phyloP scores from a whole-genome alignment of 306 rosid genomes.

The Alnus glutinosa region DNA sequence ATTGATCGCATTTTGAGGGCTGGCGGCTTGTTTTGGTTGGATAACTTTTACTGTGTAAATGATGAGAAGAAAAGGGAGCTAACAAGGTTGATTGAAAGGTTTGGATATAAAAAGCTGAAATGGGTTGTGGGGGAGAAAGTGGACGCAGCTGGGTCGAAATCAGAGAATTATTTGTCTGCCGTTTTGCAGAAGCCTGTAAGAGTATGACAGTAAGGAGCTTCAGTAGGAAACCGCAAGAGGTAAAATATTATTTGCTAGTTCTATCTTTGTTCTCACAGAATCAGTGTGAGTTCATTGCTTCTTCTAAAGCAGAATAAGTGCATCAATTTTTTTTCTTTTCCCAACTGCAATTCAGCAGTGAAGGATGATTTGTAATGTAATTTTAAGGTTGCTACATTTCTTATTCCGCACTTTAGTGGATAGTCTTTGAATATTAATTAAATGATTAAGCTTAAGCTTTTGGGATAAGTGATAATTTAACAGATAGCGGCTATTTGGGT shows the following conservation, averaged over 20 bases:
- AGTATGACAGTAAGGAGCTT: slow-evolving; percentile 41
- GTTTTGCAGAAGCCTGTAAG: slow-evolving; percentile 85
- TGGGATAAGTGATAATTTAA: too few species aligned
- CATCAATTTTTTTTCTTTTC: slow-evolving; percentile 38
- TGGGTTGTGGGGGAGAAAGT: slow-evolving; percentile 86
- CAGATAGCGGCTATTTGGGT: slow-evolving; percentile 10
- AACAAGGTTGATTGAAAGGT: slow-evolving; percentile 79
- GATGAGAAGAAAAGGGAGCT: slow-evolving; percentile 70
- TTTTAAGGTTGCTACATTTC: slow-evolving; percentile 30
- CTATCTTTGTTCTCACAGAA: slow-evolving; percentile 24
- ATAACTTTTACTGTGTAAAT: slow-evolving; percentile 63
- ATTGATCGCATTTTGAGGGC: slow-evolving; percentile 71
- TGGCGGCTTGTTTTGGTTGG: slow-evolving; percentile 92
- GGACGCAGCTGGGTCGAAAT: slow-evolving; percentile 49
- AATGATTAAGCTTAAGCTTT: too few species aligned
- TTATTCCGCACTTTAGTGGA: slow-evolving; percentile 24
- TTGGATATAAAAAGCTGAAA: slow-evolving; percentile 86
- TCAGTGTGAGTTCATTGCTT: slow-evolving; percentile 39
- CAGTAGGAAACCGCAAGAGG: slow-evolving; percentile 29
- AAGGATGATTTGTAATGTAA: slow-evolving; percentile 32
- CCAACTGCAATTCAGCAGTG: slow-evolving; percentile 43
- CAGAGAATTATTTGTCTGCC: slow-evolving; percentile 69
- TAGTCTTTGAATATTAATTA: too few species aligned
- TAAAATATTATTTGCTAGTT: slow-evolving; percentile 39
- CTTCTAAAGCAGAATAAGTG: slow-evolving; percentile 46